A percentile compares a stretch with the other conserved stretches of the same genome.
Evolutionary conservation across 257 asterid genomes (phyloP).

Genomic region (Nicotiana noctiflora): DNA sequence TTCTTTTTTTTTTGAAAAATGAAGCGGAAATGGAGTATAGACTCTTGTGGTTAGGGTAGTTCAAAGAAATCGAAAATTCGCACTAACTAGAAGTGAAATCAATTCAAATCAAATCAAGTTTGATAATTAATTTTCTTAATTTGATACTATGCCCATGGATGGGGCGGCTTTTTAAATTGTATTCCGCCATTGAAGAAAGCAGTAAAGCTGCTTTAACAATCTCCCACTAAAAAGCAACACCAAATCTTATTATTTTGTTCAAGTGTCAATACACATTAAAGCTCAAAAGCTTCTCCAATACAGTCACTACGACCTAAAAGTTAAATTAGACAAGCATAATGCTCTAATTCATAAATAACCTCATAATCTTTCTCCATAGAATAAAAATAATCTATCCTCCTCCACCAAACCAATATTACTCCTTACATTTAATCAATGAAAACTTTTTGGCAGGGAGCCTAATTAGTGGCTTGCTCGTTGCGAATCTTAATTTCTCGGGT

Average conservation of each 20-base stretch:
- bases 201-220: neutral
- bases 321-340: neutral
- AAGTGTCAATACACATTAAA: neutral
- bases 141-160: too few species aligned
- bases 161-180: neutral
- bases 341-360: neutral
- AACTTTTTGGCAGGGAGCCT: neutral
- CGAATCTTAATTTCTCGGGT: neutral
- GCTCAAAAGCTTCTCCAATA: neutral
- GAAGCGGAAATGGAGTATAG: too few species aligned
- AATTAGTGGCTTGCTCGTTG: neutral
- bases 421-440: neutral
- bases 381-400: neutral
- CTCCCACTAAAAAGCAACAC: neutral
- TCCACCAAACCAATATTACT: neutral
- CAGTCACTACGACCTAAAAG: neutral
- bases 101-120: too few species aligned
- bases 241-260: neutral
- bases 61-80: too few species aligned
- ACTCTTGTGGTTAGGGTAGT: too few species aligned
- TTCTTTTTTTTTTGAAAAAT: too few species aligned
- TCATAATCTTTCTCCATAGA: neutral
- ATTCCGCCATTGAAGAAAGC: neutral
- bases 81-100: too few species aligned
- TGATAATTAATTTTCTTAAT: too few species aligned